Evolutionary conservation across 2,329 filamentous ascomycete species (phyloP).

Genomic region (Triangularia setosa): DNA sequence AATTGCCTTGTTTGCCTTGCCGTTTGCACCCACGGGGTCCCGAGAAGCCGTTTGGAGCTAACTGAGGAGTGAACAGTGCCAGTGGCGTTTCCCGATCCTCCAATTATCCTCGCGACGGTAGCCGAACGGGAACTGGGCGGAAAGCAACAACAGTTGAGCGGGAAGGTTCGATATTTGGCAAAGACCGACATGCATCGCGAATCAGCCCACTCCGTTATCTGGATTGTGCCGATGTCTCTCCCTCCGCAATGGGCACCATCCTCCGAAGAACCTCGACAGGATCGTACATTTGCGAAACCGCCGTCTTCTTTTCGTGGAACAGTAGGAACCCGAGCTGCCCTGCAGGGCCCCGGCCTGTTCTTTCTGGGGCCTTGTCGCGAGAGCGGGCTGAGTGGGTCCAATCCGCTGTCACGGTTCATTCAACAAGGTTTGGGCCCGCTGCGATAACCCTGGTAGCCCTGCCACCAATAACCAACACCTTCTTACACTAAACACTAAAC

Average conservation of each 20-base stretch:
- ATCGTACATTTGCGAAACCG: slow-evolving; percentile 4
- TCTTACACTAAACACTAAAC: not conserved
- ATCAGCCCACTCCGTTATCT: not conserved
- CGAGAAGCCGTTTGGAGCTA: not conserved
- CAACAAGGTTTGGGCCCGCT: not conserved
- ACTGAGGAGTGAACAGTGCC: not conserved
- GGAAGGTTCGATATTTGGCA: not conserved
- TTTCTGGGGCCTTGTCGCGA: not conserved
- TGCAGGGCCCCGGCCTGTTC: slow-evolving; percentile 1
- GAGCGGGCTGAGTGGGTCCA: not conserved
- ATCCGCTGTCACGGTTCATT: not conserved
- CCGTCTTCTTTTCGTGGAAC: slow-evolving; percentile 1
- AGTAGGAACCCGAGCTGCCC: not conserved
- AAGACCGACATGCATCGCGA: not conserved
- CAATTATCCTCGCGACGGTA: not conserved
- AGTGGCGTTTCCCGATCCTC: not conserved
- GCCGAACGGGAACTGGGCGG: not conserved
- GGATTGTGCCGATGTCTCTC: not conserved
- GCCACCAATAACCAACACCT: not conserved
- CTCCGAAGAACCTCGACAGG: not conserved
- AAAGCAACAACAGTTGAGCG: not conserved
- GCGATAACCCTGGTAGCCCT: not conserved
- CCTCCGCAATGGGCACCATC: not conserved
- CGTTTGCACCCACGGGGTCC: not conserved
- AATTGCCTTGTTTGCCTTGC: not conserved